Evolutionary conservation across 805 yeast species (phyloP).

Genomic region (Yarrowia deformans): DNA sequence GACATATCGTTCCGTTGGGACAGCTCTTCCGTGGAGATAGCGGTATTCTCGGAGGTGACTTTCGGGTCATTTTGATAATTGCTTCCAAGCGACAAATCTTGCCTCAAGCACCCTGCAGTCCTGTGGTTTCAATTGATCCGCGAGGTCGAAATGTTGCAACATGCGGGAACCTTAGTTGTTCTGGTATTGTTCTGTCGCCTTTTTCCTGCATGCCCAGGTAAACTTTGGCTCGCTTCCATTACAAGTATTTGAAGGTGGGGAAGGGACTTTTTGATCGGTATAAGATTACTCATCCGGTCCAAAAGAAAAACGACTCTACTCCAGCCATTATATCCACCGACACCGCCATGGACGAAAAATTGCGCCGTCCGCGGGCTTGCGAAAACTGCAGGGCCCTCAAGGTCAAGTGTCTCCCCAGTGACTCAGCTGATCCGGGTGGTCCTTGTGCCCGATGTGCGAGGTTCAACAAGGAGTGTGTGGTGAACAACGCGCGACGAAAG

Average conservation of each 20-base stretch:
- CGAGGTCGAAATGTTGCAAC: neutral
- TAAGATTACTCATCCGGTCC: slow-evolving; percentile 34
- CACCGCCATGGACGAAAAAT: slow-evolving; percentile 35
- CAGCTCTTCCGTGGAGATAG: neutral
- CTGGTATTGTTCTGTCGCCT: slow-evolving; percentile 22
- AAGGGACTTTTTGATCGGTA: neutral
- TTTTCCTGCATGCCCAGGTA: slow-evolving; percentile 16
- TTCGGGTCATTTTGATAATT: too few relatives aligned
- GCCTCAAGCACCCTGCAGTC: too few relatives aligned
- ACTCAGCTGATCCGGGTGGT: slow-evolving; percentile 61
- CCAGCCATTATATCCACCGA: neutral
- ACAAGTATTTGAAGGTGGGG: slow-evolving; percentile 21
- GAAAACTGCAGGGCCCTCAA: slow-evolving; percentile 75
- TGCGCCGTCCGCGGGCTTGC: slow-evolving; percentile 48
- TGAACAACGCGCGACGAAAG: slow-evolving; percentile 66
- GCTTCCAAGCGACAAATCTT: too few relatives aligned
- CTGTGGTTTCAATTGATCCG: too few relatives aligned
- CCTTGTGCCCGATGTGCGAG: slow-evolving; percentile 79
- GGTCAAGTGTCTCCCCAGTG: slow-evolving; percentile 82
- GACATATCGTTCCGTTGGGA: neutral
- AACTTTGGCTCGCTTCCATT: slow-evolving; percentile 33
- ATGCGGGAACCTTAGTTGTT: neutral
- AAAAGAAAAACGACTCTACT: neutral
- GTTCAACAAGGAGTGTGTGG: slow-evolving; percentile 68
- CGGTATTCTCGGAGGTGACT: neutral